Evolutionary conservation across 1,284 basidiomycete genomes (phyloP), one percentile per base, ranked within the genome.

Genomic region (Fomitiporia mediterranea): DNA sequence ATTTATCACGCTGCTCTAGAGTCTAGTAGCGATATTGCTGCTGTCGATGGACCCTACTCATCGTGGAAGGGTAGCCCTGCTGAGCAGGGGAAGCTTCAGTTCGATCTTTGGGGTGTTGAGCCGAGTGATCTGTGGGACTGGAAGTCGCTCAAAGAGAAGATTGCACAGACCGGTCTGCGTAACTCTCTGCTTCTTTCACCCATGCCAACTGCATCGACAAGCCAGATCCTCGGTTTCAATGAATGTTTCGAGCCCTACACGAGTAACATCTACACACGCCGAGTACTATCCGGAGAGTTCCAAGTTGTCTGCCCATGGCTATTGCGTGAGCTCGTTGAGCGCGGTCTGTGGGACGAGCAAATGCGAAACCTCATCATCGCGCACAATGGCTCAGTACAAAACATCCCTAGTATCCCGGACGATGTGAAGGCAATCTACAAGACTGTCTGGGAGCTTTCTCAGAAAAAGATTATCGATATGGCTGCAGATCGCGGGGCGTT

Each of bases 301-400:
- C 96, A 98, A 73, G 85, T 99, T 60, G 96, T 98, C 61, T 97
- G 94, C 77, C 97, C 96, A 0, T 99, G 97, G 97, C 81, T 99
- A 52, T 82, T 99, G 15, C 88, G 94, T 58, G 97, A 99, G 67
- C 87, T 99, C 56, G 96, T 99, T 66, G 93, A 97, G 68, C 89
- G 89, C 57, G 89, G 89, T 44, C 82, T 99, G 13, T 99, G 97
- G 97, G 84, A 98, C 69, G 96, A 99, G 67, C 84, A 91, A 67
- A 99, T 99, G 96, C 98, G 98, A 83, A 97, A 98, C 76, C 89
- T 91, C 78, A 94, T 99, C 73, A 99, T 99, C 64, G 97, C 97
- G 6, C 89, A 97, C 74, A 90, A 94, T 67, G 96, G 94, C 42
- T 98, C 95, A 11, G 82, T 99, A 55, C 96, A 98, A 70, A 91